Evolutionary conservation across 768 basidiomycete species (phyloP).

Genomic region (Leucosporidium scottii): DNA sequence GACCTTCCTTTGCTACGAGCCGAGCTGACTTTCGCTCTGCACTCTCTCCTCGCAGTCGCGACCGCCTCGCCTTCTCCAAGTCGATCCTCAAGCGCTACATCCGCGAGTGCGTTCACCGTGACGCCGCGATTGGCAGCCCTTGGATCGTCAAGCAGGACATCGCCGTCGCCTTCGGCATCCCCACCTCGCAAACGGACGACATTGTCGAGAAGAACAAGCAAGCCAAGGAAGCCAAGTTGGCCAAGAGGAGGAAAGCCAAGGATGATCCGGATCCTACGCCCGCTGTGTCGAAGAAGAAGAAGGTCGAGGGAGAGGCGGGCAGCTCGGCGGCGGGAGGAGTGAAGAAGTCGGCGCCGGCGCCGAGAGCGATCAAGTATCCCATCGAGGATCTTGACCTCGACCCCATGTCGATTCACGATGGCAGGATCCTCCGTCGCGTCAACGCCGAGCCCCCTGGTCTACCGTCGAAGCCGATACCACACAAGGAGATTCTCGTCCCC

Average conservation of each 20-base stretch:
- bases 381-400: constrained; percentile 84
- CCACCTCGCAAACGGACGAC: constrained; percentile 76
- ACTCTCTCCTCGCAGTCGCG: constrained; percentile 56
- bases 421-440: constrained; percentile 30
- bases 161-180: constrained; percentile 75
- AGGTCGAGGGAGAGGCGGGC: background rate
- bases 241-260: constrained; percentile 40
- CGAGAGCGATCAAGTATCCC: constrained; percentile 78
- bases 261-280: background rate
- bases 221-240: constrained; percentile 78
- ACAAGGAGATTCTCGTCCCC: constrained; percentile 23
- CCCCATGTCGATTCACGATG: constrained; percentile 35
- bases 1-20: constrained; percentile 11
- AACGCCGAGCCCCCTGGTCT: constrained; percentile 29
- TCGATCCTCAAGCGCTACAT: constrained; percentile 94
- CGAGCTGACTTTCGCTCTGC: constrained; percentile 5
- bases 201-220: constrained; percentile 68
- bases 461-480: constrained; percentile 31
- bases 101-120: constrained; percentile 87
- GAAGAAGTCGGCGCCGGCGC: constrained; percentile 42
- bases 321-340: background rate
- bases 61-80: constrained; percentile 91
- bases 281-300: constrained; percentile 12
- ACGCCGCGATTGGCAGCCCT: constrained; percentile 83
- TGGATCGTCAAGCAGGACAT: constrained; percentile 89